These are phyloP conservation scores for Lentinula guzmanii DNA, from an alignment of 768 basidiomycete species.

Conservation along the genomic window DNA sequence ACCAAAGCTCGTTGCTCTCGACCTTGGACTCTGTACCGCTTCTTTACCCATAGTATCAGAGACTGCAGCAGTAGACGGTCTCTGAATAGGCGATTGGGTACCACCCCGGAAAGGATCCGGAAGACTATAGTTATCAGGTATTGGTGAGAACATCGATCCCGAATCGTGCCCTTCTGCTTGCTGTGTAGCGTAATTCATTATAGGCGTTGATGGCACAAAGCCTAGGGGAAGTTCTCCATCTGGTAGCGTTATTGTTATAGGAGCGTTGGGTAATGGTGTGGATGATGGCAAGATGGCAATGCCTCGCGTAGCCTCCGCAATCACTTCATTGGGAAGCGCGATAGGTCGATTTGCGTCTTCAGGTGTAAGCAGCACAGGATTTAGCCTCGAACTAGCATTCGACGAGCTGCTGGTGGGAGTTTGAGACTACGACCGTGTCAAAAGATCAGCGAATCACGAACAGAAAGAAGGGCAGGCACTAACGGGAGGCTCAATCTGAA, in stretches of 20 bases:
- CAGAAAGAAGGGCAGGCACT: not conserved
- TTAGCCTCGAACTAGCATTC: not conserved
- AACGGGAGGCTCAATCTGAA: constrained; percentile 10
- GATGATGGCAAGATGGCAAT: constrained; percentile 1
- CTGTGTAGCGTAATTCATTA: not conserved
- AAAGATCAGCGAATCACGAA: not conserved
- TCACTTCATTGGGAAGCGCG: constrained; percentile 2
- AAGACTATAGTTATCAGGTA: constrained; percentile 4
- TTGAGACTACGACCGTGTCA: not conserved
- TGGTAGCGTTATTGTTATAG: constrained; percentile 2
- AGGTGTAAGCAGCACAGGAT: constrained; percentile 4
- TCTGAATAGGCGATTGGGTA: not conserved
- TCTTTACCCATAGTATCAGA: not conserved
- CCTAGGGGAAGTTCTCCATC: constrained; percentile 4
- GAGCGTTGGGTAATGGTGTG: constrained; percentile 2
- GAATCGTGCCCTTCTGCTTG: not conserved
- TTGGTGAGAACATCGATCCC: constrained; percentile 1
- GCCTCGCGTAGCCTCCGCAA: constrained; percentile 5
- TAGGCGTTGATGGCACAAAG: constrained; percentile 5
- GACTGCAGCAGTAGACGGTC: constrained; percentile 1
- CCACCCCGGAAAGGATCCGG: not conserved
- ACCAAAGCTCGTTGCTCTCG: not conserved
- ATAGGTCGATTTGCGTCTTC: constrained; percentile 3
- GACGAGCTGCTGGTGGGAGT: not conserved
- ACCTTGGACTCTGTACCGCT: not conserved